These are phyloP conservation scores for Pythium inflatum DNA, from an alignment of 352 stramenopile genomes.

Conservation along the genomic window DNA sequence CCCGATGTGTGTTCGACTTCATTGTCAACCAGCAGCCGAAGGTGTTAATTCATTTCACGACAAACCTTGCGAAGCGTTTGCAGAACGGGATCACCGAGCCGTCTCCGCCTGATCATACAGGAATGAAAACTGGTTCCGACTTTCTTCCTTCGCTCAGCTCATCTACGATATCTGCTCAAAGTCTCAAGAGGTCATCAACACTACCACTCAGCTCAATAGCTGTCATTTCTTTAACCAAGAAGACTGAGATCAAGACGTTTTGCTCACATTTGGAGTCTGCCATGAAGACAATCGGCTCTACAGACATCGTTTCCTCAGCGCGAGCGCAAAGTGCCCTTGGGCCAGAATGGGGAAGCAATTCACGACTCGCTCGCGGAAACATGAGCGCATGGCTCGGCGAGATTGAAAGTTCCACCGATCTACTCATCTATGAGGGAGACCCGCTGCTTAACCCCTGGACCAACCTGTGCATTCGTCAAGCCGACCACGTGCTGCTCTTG, in stretches of 20 bases:
- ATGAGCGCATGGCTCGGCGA: conserved; percentile 82
- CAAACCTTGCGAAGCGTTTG: conserved; percentile 65
- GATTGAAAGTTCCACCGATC: conserved; percentile 72
- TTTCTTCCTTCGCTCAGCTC: conserved; percentile 69
- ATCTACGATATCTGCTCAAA: conserved; percentile 21
- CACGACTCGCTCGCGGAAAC: conserved; percentile 65
- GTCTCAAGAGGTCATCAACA: conserved; percentile 31
- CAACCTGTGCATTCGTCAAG: conserved; percentile 83
- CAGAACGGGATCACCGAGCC: conserved; percentile 50
- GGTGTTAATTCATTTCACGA: conserved; percentile 83
- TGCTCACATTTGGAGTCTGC: conserved; percentile 64
- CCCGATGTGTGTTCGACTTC: conserved; percentile 85
- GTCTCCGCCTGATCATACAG: conserved; percentile 35
- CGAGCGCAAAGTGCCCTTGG: conserved; percentile 68
- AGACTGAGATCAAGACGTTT: conserved; percentile 74
- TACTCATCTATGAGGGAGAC: conserved; percentile 86
- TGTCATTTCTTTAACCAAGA: conserved; percentile 80
- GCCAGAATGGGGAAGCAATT: conserved; percentile 73
- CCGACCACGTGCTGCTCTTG: conserved; percentile 81
- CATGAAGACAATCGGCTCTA: conserved; percentile 67
- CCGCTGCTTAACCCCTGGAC: conserved; percentile 75
- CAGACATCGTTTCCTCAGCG: conserved; percentile 73
- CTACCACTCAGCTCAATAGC: conserved; percentile 73
- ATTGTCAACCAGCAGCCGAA: conserved; percentile 68
- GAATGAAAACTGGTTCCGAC: conserved; percentile 44